phyloP scores from a whole-genome alignment of 257 asterid genomes.

The Striga asiatica region DNA sequence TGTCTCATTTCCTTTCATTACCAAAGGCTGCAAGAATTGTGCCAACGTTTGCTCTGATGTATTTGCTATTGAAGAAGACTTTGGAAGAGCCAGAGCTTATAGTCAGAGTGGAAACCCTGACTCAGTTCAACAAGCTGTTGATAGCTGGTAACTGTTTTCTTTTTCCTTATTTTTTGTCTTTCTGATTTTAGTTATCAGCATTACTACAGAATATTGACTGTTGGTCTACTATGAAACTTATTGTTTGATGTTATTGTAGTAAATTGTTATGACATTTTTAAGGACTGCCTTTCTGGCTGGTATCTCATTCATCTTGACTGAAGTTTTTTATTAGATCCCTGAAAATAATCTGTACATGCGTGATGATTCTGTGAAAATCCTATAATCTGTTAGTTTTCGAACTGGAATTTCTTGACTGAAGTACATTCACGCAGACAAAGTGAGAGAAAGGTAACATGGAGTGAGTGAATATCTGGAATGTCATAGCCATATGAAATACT shows the following conservation, averaged over 20 bases:
- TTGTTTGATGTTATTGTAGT: too few relatives aligned
- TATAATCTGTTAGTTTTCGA: background rate
- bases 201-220: too few relatives aligned
- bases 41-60: slow-evolving; percentile 72
- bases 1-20: slow-evolving; percentile 5
- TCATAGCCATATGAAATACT: background rate
- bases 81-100: slow-evolving; percentile 95
- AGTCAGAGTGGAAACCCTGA: slow-evolving; percentile 59
- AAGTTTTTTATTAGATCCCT: background rate
- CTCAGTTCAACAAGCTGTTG: slow-evolving; percentile 71
- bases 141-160: slow-evolving; percentile 97
- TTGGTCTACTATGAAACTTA: too few relatives aligned
- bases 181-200: background rate
- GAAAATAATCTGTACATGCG: background rate
- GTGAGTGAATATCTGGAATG: background rate
- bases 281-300: too few relatives aligned
- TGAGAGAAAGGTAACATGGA: background rate
- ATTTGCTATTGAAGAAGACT: slow-evolving; percentile 87
- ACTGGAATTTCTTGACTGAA: background rate
- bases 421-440: background rate
- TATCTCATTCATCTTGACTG: background rate
- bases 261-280: too few relatives aligned
- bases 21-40: slow-evolving; percentile 88
- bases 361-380: background rate
- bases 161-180: background rate